A percentile compares a stretch with the other conserved stretches of the same genome.
Evolutionary conservation across 73 alveolate genomes (phyloP).

Genomic region (Paramecium biaurelia): DNA sequence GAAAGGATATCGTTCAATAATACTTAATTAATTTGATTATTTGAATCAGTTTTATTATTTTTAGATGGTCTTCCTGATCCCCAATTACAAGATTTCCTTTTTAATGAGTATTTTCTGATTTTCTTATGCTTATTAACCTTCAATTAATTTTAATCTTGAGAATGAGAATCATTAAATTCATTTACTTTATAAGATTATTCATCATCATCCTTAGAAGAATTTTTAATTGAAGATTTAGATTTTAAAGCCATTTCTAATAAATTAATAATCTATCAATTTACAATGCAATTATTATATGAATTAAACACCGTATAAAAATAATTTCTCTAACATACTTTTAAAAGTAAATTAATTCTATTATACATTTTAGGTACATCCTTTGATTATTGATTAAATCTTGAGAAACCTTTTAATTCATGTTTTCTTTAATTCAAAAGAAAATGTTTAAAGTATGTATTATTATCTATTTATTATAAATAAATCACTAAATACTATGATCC

Average conservation of each 20-base stretch:
- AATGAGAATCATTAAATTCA: not conserved
- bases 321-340: not conserved
- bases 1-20: not conserved
- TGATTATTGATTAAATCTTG: too few relatives aligned
- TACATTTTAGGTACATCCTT: too few relatives aligned
- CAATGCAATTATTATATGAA: too few relatives aligned
- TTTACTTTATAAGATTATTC: not conserved
- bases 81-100: not conserved
- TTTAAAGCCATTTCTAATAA: not conserved
- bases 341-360: too few relatives aligned
- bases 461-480: not conserved
- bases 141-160: not conserved
- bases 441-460: too few relatives aligned
- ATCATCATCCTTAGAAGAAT: not conserved
- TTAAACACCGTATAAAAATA: not conserved
- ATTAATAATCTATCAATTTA: not conserved
- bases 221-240: not conserved
- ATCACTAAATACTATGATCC: not conserved
- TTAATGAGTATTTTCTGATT: not conserved
- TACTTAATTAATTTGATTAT: not conserved
- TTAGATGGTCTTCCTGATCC: not conserved
- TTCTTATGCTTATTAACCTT: not conserved
- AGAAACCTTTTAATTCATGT: too few relatives aligned
- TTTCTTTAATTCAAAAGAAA: too few relatives aligned
- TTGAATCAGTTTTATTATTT: not conserved